Base-by-base conservation (phyloP, 1,139 yeast species). In the Geotrichum klebahnii region DNA sequence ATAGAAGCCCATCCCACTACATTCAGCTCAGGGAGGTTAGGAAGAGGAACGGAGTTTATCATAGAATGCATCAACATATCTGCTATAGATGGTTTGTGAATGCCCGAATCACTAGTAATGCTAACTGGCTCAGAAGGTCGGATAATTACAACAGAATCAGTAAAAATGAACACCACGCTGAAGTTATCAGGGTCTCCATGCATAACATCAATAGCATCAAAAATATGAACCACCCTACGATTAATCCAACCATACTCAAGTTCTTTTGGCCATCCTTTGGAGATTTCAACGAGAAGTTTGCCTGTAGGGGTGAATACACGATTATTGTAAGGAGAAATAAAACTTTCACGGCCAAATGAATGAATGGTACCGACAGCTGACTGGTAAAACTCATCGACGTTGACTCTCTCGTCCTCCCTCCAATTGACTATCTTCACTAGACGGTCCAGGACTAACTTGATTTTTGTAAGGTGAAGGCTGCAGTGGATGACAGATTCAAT, bases 241-340 rank as follows among this genome's bases (percentile, higher is more conserved):
- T 83, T 76, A 22, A 88, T 66, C 97, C 97, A 89, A 23, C 95
- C 96, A 61, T 82, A 83, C 58, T 87, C 95, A 24, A 90, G 72
- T 59, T 84, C 90, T 0, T 79, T 70, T 0, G 97, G 97, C 97
- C 97, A 90, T 20, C 80, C 80, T 8, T 79, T 74, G 5, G 96
- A 95, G 23, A 89, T 66, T 61, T 88, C 96, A 0, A 95, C 83
- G 40, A 90, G 69, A 2, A 90, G 76, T 63, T 87, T 88, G 0
- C 97, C 97, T 0, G 96, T 83, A 0, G 97, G 96, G 0, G 97
- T 89, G 63, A 89, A 87, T 0, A 88, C 80, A 55, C 96, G 74
- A 39, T 80, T 76, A 57, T 73, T 76, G 55, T 77, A 78, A 14
- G 80, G 75, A 38, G 75, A 75, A 20, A 43, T 38, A 17, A 37